Evolutionary conservation across 805 yeast species (phyloP), one percentile per base, ranked within the genome.

Genomic region (Metschnikowia kofuensis): DNA sequence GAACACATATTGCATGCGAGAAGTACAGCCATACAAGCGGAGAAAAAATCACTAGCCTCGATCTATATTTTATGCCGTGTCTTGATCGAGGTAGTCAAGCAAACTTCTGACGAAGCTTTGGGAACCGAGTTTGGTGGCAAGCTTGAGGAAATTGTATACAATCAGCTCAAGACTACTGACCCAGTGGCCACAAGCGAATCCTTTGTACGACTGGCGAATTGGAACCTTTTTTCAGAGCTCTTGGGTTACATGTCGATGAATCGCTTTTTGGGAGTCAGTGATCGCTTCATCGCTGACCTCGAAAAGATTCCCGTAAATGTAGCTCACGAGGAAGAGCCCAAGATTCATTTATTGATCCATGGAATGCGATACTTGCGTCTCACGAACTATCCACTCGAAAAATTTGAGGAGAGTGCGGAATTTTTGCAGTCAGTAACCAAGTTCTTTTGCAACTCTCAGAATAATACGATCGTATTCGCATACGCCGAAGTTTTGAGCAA

Each of bases 391-490:
- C 97, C 99, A 0, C 74, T 92, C 55, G 97, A 94, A 51, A 79
- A 76, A 35, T 85, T 95, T 59, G 99, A 94, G 66, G 98, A 94
- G 57, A 81, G 91, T 55, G 96, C 97, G 0, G 96, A 89, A 52
- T 94, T 92, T 60, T 69, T 92, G 52, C 85, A 83, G 52, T 87
- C 96, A 13, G 67, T 94, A 37, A 88, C 92, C 1, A 91, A 92
- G 61, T 94, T 94, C 60, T 91, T 87, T 64, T 68, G 74, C 37
- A 71, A 75, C 38, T 78, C 95, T 1, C 81, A 77, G 35, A 87
- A 85, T 53, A 82, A 82, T 44, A 76, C 83, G 3, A 75, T 92
- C 1, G 74, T 83, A 32, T 74, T 79, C 49, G 91, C 96, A 1
- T 95, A 92, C 62, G 87, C 94, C 41, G 96, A 89, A 54, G 96